These are phyloP conservation scores for Rhododendron simsii DNA, from an alignment of 148 eudicot genomes.

Conservation along the genomic window DNA sequence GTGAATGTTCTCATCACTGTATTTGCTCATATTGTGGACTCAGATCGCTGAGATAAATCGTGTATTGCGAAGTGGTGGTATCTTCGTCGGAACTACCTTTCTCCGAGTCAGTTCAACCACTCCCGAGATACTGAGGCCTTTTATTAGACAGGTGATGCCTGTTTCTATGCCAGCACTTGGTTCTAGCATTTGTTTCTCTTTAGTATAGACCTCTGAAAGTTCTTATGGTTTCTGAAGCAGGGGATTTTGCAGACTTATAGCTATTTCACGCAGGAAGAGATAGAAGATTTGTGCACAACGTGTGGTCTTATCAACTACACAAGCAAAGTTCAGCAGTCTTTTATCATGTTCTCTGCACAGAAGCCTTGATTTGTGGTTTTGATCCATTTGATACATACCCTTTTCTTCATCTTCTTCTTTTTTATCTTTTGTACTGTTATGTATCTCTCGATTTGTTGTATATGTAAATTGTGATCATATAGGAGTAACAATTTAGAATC, in stretches of 20 bases:
- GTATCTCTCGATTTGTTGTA: background rate
- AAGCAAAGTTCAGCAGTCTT: constrained; percentile 61
- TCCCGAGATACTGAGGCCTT: constrained; percentile 58
- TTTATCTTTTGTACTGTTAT: background rate
- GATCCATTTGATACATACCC: background rate
- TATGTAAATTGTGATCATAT: background rate
- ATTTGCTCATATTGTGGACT: constrained; percentile 1
- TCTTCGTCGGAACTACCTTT: constrained; percentile 90
- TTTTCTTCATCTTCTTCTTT: constrained; percentile 3
- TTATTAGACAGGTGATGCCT: constrained; percentile 56
- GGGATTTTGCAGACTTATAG: constrained; percentile 31
- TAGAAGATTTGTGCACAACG: constrained; percentile 72
- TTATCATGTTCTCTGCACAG: constrained; percentile 81
- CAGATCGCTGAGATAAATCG: constrained; percentile 97
- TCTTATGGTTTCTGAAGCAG: constrained; percentile 26
- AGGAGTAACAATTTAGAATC: background rate
- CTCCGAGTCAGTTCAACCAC: constrained; percentile 74
- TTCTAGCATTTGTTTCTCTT: background rate
- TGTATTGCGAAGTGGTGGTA: constrained; percentile 76
- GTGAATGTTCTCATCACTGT: background rate
- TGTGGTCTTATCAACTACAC: constrained; percentile 80
- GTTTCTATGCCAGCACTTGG: background rate
- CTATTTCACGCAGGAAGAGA: constrained; percentile 69
- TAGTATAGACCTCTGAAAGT: background rate
- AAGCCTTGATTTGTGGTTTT: constrained; percentile 43